Evolutionary conservation across 2,329 filamentous ascomycete species (phyloP).

Genomic region (Aureobasidium mangrovei): DNA sequence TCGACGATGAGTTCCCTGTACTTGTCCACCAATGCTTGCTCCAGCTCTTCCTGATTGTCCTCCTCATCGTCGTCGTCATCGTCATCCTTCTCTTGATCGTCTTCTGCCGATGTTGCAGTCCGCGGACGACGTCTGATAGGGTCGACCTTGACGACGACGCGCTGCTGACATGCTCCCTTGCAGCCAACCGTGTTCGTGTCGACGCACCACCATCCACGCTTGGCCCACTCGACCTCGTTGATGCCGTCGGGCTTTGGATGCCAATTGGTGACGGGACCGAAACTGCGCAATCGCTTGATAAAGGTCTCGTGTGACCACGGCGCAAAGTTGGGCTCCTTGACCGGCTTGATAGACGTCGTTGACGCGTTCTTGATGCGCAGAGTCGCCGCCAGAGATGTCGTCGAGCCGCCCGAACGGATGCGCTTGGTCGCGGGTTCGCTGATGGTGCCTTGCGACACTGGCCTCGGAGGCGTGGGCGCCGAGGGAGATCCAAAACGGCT

Average conservation of each 20-base stretch:
- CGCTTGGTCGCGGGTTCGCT: slow-evolving; percentile 25
- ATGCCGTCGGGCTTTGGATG: slow-evolving; percentile 81
- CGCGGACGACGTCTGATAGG: slow-evolving; percentile 6
- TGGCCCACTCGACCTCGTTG: slow-evolving; percentile 90
- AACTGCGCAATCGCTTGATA: slow-evolving; percentile 71
- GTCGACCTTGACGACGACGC: slow-evolving; percentile 62
- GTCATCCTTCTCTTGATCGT: slow-evolving; percentile 41
- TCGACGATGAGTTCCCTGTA: slow-evolving; percentile 65
- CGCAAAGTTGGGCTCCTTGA: slow-evolving; percentile 58
- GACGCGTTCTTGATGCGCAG: slow-evolving; percentile 7
- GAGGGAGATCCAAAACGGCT: slow-evolving; percentile 40
- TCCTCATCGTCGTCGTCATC: slow-evolving; percentile 18
- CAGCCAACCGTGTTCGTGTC: slow-evolving; percentile 78
- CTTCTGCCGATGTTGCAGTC: slow-evolving; percentile 10
- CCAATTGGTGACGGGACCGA: slow-evolving; percentile 86
- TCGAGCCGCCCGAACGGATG: slow-evolving; percentile 24
- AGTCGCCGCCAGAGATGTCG: slow-evolving; percentile 18
- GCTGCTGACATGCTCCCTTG: slow-evolving; percentile 68
- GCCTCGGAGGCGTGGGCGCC: slow-evolving; percentile 26
- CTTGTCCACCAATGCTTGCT: slow-evolving; percentile 62
- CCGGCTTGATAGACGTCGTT: slow-evolving; percentile 7
- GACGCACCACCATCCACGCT: slow-evolving; percentile 80
- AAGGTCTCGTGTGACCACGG: slow-evolving; percentile 80
- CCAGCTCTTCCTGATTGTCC: slow-evolving; percentile 33
- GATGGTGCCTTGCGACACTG: slow-evolving; percentile 16